phyloP scores from a whole-genome alignment of 345 rosid species.

The Rubroshorea leprosula region DNA sequence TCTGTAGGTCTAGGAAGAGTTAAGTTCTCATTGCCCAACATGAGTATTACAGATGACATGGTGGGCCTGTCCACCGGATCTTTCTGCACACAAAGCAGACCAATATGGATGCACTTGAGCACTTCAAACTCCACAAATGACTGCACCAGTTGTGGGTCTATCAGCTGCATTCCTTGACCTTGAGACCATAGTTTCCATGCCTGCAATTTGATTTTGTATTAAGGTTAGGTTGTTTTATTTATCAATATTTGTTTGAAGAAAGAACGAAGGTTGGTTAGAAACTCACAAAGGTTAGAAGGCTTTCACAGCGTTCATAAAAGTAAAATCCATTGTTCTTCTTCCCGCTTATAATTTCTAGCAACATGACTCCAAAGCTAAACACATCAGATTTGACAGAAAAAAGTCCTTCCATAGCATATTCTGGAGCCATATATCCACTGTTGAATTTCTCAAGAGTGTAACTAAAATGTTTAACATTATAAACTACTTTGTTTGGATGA shows the following conservation, averaged over 20 bases:
- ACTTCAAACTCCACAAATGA: constrained; percentile 35
- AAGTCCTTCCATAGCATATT: constrained; percentile 44
- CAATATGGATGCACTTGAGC: constrained; percentile 46
- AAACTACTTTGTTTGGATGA: too few relatives aligned
- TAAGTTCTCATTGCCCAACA: constrained; percentile 31
- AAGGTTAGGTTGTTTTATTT: too few relatives aligned
- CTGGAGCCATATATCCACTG: too few relatives aligned
- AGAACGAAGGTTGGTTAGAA: too few relatives aligned
- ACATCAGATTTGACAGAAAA: constrained; percentile 47
- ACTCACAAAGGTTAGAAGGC: constrained; percentile 29
- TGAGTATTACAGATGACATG: constrained; percentile 35
- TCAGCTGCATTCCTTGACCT: constrained; percentile 32
- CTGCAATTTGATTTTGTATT: constrained; percentile 19
- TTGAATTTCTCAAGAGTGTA: too few relatives aligned
- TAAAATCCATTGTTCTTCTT: constrained; percentile 22
- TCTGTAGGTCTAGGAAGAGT: constrained; percentile 29
- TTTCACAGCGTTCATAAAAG: not conserved
- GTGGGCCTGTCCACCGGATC: constrained; percentile 49
- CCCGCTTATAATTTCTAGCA: constrained; percentile 43
- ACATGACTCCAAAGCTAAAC: constrained; percentile 39
- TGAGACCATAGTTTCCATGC: constrained; percentile 60
- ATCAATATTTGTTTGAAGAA: too few relatives aligned
- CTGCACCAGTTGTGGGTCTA: constrained; percentile 36
- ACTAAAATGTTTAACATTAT: too few relatives aligned
- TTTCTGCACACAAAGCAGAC: constrained; percentile 60